A percentile compares a stretch with the other conserved stretches of the same genome.
Evolutionary conservation across 2,329 filamentous ascomycete species (phyloP).

Genomic region (Spiromastix sp.): DNA sequence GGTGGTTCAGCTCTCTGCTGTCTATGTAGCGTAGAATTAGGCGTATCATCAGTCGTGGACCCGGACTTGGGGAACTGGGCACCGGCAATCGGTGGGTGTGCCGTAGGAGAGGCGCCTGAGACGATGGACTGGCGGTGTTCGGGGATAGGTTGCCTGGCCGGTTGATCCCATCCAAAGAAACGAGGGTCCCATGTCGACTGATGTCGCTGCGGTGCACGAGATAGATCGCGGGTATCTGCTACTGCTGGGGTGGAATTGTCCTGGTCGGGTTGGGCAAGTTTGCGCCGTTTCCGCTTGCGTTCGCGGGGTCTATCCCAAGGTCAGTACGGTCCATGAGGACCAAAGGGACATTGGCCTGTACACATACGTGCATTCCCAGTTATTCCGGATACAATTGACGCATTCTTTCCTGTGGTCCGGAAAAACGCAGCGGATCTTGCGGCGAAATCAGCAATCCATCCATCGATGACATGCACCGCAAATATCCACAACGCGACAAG

Average conservation of each 20-base stretch:
- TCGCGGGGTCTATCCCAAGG: conserved; percentile 12
- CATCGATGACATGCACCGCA: background rate
- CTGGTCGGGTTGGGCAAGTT: conserved; percentile 6
- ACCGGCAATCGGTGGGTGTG: no score
- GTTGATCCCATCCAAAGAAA: background rate
- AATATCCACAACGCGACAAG: background rate
- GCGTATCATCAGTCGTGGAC: no score
- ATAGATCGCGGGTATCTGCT: conserved; percentile 10
- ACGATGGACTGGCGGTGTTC: background rate
- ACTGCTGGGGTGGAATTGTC: conserved; percentile 5
- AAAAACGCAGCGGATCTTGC: conserved; percentile 21
- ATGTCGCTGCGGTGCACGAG: no score
- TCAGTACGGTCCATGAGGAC: no score
- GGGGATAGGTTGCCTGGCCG: background rate
- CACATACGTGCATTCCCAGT: conserved; percentile 19
- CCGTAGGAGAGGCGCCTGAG: no score
- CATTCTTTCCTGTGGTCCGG: conserved; percentile 15
- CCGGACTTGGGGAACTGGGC: no score
- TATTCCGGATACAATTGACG: conserved; percentile 17
- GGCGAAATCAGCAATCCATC: background rate
- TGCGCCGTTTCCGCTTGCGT: conserved; percentile 14
- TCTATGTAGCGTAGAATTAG: no score
- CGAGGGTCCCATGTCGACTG: background rate
- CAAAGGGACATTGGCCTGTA: background rate
- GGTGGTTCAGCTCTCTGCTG: conserved; percentile 9